phyloP scores from a whole-genome alignment of 2,329 filamentous ascomycete species.

The Xylaria arbuscula region DNA sequence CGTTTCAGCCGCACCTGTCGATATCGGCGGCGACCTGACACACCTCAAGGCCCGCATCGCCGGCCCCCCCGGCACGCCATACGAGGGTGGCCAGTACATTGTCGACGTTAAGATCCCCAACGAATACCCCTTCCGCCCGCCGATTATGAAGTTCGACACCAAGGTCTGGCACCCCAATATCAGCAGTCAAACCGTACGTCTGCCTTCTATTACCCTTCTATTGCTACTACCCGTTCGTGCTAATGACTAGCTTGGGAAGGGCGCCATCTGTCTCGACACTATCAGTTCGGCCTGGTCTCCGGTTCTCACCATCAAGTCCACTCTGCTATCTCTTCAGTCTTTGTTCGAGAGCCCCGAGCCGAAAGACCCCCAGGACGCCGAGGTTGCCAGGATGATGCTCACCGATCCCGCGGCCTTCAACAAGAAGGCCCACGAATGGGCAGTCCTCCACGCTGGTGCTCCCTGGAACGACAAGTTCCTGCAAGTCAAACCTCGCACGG shows the following conservation, averaged over 20 bases:
- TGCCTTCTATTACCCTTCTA: neutral
- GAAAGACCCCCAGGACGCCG: slow-evolving; percentile 95
- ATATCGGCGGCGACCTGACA: slow-evolving; percentile 74
- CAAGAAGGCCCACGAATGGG: slow-evolving; percentile 88
- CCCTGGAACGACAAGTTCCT: slow-evolving; percentile 57
- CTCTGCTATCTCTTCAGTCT: slow-evolving; percentile 91
- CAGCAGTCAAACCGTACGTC: slow-evolving; percentile 84
- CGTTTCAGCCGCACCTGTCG: slow-evolving; percentile 74
- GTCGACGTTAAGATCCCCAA: slow-evolving; percentile 89
- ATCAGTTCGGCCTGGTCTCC: slow-evolving; percentile 92
- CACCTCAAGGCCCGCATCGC: slow-evolving; percentile 85
- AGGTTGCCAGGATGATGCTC: slow-evolving; percentile 91
- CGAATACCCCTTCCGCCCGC: slow-evolving; percentile 93
- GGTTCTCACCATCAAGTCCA: slow-evolving; percentile 95
- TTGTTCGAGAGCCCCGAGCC: slow-evolving; percentile 94
- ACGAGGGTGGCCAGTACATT: slow-evolving; percentile 83
- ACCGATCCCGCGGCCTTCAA: slow-evolving; percentile 82
- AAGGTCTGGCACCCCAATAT: slow-evolving; percentile 98
- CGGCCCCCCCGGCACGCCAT: slow-evolving; percentile 92
- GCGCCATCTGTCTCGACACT: slow-evolving; percentile 96
- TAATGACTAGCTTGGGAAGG: slow-evolving; percentile 62
- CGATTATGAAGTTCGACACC: slow-evolving; percentile 89
- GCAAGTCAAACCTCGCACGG: slow-evolving; percentile 50
- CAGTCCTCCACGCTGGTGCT: slow-evolving; percentile 83
- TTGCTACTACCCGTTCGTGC: neutral